Evolutionary conservation across 2,329 filamentous ascomycete species (phyloP).

Genomic region (Stachybotrys chartarum): DNA sequence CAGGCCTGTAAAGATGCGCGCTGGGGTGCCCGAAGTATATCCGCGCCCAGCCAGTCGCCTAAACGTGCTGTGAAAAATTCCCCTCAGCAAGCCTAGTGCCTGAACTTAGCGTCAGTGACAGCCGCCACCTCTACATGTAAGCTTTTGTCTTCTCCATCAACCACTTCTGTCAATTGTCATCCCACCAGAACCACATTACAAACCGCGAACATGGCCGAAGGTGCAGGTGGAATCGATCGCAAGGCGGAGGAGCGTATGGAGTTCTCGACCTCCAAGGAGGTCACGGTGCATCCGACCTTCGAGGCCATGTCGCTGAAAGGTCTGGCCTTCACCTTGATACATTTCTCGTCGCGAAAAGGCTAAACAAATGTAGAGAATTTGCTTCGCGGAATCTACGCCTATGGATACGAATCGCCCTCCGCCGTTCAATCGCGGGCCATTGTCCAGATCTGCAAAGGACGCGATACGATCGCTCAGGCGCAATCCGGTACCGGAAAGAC

Average conservation of each 20-base stretch:
- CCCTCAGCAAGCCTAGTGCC: neutral
- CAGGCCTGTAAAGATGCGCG: neutral
- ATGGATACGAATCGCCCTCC: conserved; percentile 96
- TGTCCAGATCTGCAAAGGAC: conserved; percentile 97
- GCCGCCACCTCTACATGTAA: too few species aligned
- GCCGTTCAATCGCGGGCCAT: conserved; percentile 97
- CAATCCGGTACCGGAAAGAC: conserved; percentile 97
- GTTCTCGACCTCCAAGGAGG: conserved; percentile 96
- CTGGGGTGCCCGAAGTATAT: neutral
- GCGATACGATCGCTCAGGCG: conserved; percentile 96
- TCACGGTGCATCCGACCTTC: conserved; percentile 88
- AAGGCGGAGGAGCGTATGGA: conserved; percentile 95
- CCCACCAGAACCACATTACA: neutral
- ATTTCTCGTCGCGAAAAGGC: neutral
- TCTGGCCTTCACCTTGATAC: conserved; percentile 19
- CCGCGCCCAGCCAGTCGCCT: neutral
- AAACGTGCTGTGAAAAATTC: neutral
- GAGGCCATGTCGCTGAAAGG: conserved; percentile 94
- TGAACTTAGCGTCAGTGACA: too few species aligned
- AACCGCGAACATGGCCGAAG: conserved; percentile 71
- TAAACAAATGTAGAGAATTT: conserved; percentile 66
- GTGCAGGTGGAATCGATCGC: conserved; percentile 68
- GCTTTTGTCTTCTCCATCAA: neutral
- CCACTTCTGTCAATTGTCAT: neutral
- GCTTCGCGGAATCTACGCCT: conserved; percentile 93